Conservation (phyloP, 106 monocot species). For the Posidonia australis region DNA sequence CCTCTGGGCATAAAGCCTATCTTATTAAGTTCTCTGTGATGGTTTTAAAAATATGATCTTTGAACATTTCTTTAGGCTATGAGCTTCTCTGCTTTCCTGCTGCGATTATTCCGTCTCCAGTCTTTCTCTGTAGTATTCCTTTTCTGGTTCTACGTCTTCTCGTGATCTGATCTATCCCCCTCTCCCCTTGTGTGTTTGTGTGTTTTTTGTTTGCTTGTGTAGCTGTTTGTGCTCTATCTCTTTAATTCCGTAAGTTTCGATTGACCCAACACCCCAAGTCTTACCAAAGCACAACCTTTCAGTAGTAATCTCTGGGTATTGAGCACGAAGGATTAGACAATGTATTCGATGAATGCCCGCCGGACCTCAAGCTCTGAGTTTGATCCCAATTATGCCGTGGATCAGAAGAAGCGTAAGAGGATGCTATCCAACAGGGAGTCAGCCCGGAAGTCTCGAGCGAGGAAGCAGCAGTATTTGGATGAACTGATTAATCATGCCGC, state of each 20-base stretch:
- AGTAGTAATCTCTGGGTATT: too few species aligned
- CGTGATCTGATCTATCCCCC: constrained; percentile 10
- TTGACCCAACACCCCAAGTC: neutral
- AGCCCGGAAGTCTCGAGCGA: constrained; percentile 23
- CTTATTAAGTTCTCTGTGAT: neutral
- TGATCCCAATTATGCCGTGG: constrained; percentile 4
- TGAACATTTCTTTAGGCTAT: constrained; percentile 8
- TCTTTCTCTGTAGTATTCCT: constrained; percentile 37
- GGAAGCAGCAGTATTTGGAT: constrained; percentile 22
- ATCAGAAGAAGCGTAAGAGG: constrained; percentile 20
- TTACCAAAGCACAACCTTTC: too few species aligned
- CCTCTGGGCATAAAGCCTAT: too few species aligned
- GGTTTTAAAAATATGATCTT: neutral
- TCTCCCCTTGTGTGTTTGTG: too few species aligned
- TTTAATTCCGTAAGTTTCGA: too few species aligned
- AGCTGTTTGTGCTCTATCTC: too few species aligned
- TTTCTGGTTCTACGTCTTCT: constrained; percentile 36
- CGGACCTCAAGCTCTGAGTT: constrained; percentile 17
- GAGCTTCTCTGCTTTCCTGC: constrained; percentile 13
- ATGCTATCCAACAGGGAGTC: constrained; percentile 29
- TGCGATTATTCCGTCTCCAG: constrained; percentile 16
- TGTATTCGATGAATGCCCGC: too few species aligned
- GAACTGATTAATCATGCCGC: constrained; percentile 13
- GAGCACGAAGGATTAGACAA: too few species aligned
- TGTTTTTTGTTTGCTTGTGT: too few species aligned